phyloP scores from a whole-genome alignment of 352 stramenopile species.

The Pythium rhizo-oryzae region DNA sequence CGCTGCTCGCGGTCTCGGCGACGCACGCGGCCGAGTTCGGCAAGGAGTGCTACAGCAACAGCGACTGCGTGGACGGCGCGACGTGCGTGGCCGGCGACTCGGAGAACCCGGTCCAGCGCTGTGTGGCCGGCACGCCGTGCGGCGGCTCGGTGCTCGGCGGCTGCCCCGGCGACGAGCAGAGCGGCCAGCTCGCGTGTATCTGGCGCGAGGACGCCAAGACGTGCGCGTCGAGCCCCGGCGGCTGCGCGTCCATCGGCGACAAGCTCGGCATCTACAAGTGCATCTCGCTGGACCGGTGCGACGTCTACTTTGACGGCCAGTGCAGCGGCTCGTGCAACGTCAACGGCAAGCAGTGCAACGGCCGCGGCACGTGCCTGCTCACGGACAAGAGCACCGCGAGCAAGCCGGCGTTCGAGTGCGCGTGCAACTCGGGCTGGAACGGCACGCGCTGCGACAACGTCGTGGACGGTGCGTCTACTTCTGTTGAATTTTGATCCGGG shows the following conservation, averaged over 20 bases:
- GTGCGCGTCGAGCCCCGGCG: constrained; percentile 15
- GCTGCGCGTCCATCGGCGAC: constrained; percentile 38
- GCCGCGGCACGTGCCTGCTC: constrained; percentile 60
- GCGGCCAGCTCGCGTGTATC: constrained; percentile 75
- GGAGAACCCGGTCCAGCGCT: constrained; percentile 58
- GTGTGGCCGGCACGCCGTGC: constrained; percentile 61
- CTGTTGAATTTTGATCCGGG: neutral
- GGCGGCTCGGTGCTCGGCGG: constrained; percentile 48
- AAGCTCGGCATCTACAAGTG: constrained; percentile 77
- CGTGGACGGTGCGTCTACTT: constrained; percentile 38
- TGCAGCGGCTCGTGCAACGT: constrained; percentile 43
- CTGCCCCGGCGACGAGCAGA: constrained; percentile 60
- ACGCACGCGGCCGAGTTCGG: constrained; percentile 33
- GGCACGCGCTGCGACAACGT: constrained; percentile 67
- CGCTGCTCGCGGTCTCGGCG: neutral
- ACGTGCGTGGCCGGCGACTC: constrained; percentile 81
- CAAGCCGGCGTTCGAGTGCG: constrained; percentile 55
- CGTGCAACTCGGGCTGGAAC: constrained; percentile 71
- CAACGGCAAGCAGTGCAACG: constrained; percentile 66
- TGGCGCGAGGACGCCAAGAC: constrained; percentile 36
- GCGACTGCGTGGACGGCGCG: constrained; percentile 62
- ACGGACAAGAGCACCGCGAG: constrained; percentile 27
- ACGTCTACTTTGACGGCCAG: constrained; percentile 59
- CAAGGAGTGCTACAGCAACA: constrained; percentile 59
- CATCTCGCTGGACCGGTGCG: constrained; percentile 73